These are phyloP conservation scores for Exserohilum turcica DNA, from an alignment of 2,329 filamentous ascomycete species.

Conservation along the genomic window DNA sequence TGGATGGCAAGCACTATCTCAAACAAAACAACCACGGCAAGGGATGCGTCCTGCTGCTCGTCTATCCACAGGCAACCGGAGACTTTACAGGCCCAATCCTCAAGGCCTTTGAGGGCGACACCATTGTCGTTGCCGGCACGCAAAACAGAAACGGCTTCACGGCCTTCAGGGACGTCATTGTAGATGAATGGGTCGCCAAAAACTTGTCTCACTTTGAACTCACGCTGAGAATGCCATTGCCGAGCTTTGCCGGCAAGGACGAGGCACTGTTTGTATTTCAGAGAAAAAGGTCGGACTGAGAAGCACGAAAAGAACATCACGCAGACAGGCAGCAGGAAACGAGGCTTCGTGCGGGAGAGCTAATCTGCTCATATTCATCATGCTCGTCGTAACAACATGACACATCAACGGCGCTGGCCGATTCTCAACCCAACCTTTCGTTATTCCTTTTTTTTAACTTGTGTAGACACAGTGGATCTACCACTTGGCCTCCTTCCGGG, in stretches of 20 bases:
- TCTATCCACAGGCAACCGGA: conserved; percentile 73
- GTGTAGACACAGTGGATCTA: conserved; percentile 13
- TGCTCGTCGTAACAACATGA: neutral
- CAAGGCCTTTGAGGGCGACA: conserved; percentile 65
- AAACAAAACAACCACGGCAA: conserved; percentile 51
- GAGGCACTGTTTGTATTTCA: conserved; percentile 73
- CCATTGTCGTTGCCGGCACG: conserved; percentile 73
- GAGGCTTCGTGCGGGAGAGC: neutral
- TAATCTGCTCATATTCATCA: neutral
- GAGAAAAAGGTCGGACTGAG: conserved; percentile 29
- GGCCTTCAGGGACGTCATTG: conserved; percentile 65
- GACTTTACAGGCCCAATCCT: conserved; percentile 69
- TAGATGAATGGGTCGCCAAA: conserved; percentile 68
- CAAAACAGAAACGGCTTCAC: conserved; percentile 78
- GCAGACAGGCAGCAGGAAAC: neutral
- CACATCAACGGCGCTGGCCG: neutral
- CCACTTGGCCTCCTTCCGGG: conserved; percentile 43
- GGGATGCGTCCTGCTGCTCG: conserved; percentile 67
- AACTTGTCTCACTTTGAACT: conserved; percentile 64
- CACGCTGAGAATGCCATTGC: conserved; percentile 68
- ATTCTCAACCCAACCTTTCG: neutral
- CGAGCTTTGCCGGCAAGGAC: conserved; percentile 77
- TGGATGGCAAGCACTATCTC: conserved; percentile 66
- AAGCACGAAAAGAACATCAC: neutral
- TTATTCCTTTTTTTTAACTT: neutral